A percentile compares a stretch with the other conserved stretches of the same genome.
These are phyloP conservation scores for Erigeron philadelphicus DNA, from an alignment of 140 eudicot species.

Conservation along the genomic window DNA sequence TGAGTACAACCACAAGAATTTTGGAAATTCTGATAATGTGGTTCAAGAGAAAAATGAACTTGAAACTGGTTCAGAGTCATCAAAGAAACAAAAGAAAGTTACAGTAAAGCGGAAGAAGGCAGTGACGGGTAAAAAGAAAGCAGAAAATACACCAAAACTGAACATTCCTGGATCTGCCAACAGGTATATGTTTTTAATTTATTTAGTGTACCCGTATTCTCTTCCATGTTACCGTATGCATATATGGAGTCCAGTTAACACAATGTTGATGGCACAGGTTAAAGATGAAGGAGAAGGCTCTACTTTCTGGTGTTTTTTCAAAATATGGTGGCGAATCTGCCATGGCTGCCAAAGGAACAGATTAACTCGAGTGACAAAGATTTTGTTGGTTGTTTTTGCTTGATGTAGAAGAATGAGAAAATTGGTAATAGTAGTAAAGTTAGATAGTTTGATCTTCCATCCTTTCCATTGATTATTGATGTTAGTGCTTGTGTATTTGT, in stretches of 20 bases:
- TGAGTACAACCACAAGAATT: conserved; percentile 18
- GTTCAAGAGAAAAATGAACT: conserved; percentile 24
- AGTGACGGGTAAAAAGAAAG: conserved; percentile 35
- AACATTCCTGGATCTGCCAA: conserved; percentile 69
- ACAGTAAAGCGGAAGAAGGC: conserved; percentile 35
- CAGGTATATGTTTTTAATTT: conserved; percentile 30
- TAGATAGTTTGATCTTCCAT: conserved; percentile 18
- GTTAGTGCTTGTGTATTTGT: neutral
- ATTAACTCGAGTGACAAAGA: conserved; percentile 11
- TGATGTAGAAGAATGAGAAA: conserved; percentile 21
- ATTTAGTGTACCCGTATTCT: neutral
- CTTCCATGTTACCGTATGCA: neutral
- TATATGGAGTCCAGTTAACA: neutral
- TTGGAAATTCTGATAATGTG: conserved; percentile 8
- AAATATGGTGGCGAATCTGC: conserved; percentile 51
- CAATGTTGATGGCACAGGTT: conserved; percentile 47
- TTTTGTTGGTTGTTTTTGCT: neutral
- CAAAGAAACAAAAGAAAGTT: conserved; percentile 25
- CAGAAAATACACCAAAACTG: conserved; percentile 31
- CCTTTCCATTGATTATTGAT: neutral
- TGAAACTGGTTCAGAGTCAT: conserved; percentile 18
- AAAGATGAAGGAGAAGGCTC: conserved; percentile 60
- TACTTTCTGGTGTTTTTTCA: conserved; percentile 68
- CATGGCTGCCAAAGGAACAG: conserved; percentile 32
- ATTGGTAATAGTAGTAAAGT: conserved; percentile 4